Percentiles rank a stretch among this genome's conserved stretches.
Conservation (phyloP, 1,284 basidiomycete genomes). For the Melampsora americana region DNA sequence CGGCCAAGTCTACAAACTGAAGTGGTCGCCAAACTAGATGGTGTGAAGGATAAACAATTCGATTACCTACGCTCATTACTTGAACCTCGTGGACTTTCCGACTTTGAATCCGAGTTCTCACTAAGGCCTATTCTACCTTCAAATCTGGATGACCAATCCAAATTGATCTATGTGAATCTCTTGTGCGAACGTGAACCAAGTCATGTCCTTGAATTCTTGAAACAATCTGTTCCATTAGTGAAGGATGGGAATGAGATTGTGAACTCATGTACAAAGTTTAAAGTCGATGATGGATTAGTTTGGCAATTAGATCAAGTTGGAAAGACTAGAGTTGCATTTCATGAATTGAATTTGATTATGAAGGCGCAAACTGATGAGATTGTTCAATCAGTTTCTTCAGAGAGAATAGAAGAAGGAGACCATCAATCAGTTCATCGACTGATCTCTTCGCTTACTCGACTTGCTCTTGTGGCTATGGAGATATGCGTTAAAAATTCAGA, state of each 20-base stretch:
- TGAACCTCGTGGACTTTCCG: constrained; percentile 58
- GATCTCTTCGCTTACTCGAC: constrained; percentile 50
- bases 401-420: constrained; percentile 44
- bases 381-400: constrained; percentile 44
- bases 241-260: constrained; percentile 65
- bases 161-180: constrained; percentile 68
- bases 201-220: constrained; percentile 67
- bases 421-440: constrained; percentile 5
- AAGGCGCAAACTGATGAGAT: constrained; percentile 55
- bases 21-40: constrained; percentile 9
- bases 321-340: constrained; percentile 65
- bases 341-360: constrained; percentile 65
- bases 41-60: constrained; percentile 58
- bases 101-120: constrained; percentile 43
- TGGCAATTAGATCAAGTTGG: constrained; percentile 74
- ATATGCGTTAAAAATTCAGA: constrained; percentile 48
- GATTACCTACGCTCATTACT: constrained; percentile 75
- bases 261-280: constrained; percentile 65
- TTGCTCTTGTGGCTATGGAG: constrained; percentile 44
- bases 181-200: constrained; percentile 69
- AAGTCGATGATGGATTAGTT: constrained; percentile 71
- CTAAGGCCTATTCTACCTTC: neutral
- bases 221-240: constrained; percentile 61
- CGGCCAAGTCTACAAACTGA: constrained; percentile 22
- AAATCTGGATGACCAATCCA: constrained; percentile 59